Evolutionary conservation across 75 land plant species (phyloP), one percentile per base, ranked within the genome.

Genomic region (Cryptomeria japonica): DNA sequence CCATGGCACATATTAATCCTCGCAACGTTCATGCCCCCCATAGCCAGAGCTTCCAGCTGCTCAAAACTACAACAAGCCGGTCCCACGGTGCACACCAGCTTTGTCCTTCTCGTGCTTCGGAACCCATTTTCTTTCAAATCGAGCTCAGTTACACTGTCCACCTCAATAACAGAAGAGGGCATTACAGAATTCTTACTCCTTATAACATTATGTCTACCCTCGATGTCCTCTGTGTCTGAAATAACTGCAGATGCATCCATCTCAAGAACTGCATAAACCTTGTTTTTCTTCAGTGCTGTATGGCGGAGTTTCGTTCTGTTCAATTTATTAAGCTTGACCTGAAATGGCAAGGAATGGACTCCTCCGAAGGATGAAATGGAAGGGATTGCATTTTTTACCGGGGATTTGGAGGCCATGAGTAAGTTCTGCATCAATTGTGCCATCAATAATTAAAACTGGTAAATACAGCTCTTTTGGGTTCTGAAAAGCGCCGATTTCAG

Each of bases 1-100:
- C 93, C 94, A 53, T 95, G 96, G 61, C 95, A 94, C 93, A 95
- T 93, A 83, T 95, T 95, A 86, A 95, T 88, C 61, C 96, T 87
- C 28, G 94, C 96, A 79, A 93, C 93, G 82, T 94, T 95, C 96
- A 95, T 95, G 25, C 96, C 96, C 6, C 91, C 94, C 86, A 88
- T 88, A 25, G 95, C 93, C 76, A 95, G 89, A 73, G 88, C 89
- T 90, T 95, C 96, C 76, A 92, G 87, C 91, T 91, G 91, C 86
- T 90, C 92, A 8, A 90, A 86, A 2, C 88, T 84, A 64, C 94
- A 87, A 9, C 88, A 93, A 41, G 96, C 94, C 5, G 96, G 96
- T 2, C 96, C 96, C 32, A 95, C 86, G 51, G 96, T 95, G 87
- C 95, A 94, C 42, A 94, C 92, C 28, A 95, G 93, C 92, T 95